Percentiles rank a stretch among this genome's conserved stretches.
phyloP scores from a whole-genome alignment of 2,329 filamentous ascomycete genomes.

The Malbranchea zuffiana region DNA sequence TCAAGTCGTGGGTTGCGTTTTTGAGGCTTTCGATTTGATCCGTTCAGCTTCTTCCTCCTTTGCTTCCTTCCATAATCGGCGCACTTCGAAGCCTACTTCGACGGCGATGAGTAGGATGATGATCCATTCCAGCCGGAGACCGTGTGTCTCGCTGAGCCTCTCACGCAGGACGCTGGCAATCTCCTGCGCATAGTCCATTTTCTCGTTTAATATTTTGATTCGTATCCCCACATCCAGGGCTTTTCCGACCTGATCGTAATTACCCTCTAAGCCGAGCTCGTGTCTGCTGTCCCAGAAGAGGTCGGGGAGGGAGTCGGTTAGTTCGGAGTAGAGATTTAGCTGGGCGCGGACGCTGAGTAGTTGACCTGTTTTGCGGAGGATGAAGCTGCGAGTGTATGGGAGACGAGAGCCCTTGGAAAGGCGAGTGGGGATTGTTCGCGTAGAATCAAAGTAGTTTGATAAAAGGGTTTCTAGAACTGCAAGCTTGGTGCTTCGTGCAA shows the following conservation, averaged over 20 bases:
- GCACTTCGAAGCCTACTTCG: slow-evolving; percentile 79
- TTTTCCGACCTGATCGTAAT: slow-evolving; percentile 86
- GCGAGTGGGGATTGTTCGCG: slow-evolving; percentile 66
- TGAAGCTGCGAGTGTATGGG: slow-evolving; percentile 61
- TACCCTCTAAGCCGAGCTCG: slow-evolving; percentile 81
- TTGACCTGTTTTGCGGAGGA: slow-evolving; percentile 87
- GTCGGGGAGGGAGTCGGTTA: slow-evolving; percentile 89
- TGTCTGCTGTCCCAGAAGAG: slow-evolving; percentile 91
- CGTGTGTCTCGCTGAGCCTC: slow-evolving; percentile 80
- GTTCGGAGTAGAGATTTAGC: slow-evolving; percentile 90
- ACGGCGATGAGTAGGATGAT: slow-evolving; percentile 90
- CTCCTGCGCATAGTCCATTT: slow-evolving; percentile 95
- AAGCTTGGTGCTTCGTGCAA: slow-evolving; percentile 86
- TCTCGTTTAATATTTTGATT: slow-evolving; percentile 86
- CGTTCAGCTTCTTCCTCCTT: slow-evolving; percentile 27
- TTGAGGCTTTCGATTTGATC: slow-evolving; percentile 4
- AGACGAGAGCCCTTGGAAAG: slow-evolving; percentile 57
- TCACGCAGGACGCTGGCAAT: slow-evolving; percentile 83
- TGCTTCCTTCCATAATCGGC: slow-evolving; percentile 58
- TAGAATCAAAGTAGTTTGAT: slow-evolving; percentile 75
- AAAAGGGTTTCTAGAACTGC: slow-evolving; percentile 80
- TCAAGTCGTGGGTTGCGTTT: no score
- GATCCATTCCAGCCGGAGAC: slow-evolving; percentile 80
- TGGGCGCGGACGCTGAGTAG: slow-evolving; percentile 80
- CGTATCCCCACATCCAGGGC: slow-evolving; percentile 84